Evolutionary conservation across 2,329 filamentous ascomycete genomes (phyloP).

Genomic region (Aspergillus sp.): DNA sequence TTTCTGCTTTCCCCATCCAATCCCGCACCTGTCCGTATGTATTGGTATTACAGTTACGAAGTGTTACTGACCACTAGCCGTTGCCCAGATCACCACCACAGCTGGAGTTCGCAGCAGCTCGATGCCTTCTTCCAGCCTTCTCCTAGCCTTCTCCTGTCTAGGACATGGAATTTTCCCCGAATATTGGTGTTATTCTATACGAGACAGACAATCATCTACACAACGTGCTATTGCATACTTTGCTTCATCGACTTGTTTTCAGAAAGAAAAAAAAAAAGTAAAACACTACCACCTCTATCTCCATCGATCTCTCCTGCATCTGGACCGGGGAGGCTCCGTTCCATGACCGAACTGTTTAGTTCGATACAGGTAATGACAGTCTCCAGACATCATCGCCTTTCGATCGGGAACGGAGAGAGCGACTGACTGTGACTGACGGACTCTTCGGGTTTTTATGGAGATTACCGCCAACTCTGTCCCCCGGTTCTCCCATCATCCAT

Average conservation of each 20-base stretch:
- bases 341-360: background rate
- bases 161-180: background rate
- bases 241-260: too few species aligned
- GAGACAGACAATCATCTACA: background rate
- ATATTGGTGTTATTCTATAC: background rate
- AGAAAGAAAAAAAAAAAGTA: too few species aligned
- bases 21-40: conserved; percentile 9
- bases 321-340: background rate
- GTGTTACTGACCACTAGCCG: conserved; percentile 10
- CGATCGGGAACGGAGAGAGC: background rate
- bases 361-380: background rate
- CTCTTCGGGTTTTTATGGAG: background rate
- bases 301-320: background rate
- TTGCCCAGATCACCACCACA: background rate
- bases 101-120: background rate
- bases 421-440: too few species aligned
- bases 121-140: background rate
- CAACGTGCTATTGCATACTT: background rate
- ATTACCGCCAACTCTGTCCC: background rate
- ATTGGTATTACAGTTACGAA: conserved; percentile 16
- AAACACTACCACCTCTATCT: background rate
- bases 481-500: background rate
- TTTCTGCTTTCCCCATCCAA: conserved; percentile 16
- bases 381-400: background rate
- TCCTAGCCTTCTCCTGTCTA: background rate